Evolutionary conservation across 129 eudicot species (phyloP).

Genomic region (Escallonia rubra): DNA sequence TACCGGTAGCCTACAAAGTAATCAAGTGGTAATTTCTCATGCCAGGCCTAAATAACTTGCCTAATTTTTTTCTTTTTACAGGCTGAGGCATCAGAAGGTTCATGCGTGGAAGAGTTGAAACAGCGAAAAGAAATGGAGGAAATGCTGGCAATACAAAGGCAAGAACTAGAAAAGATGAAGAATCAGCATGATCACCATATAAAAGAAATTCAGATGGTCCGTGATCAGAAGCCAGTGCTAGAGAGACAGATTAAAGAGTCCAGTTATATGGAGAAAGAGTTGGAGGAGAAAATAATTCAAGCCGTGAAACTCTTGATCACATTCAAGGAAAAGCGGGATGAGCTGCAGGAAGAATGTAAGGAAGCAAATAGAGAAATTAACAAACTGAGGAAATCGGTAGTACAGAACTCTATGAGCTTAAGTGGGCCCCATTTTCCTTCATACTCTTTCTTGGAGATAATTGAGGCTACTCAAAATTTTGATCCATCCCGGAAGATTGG

Average conservation of each 20-base stretch:
- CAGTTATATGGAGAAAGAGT: conserved; percentile 39
- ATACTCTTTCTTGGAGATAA: conserved; percentile 59
- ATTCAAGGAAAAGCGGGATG: conserved; percentile 55
- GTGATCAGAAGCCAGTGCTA: conserved; percentile 41
- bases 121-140: conserved; percentile 49
- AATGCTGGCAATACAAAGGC: conserved; percentile 31
- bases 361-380: conserved; percentile 39
- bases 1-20: no score
- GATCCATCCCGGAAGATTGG: conserved; percentile 61
- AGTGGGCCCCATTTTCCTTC: conserved; percentile 28
- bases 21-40: no score
- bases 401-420: conserved; percentile 12
- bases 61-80: conserved; percentile 12
- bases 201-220: conserved; percentile 46
- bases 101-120: conserved; percentile 36
- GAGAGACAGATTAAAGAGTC: conserved; percentile 44
- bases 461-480: conserved; percentile 72
- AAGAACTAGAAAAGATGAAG: conserved; percentile 48
- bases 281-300: conserved; percentile 77
- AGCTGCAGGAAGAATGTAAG: conserved; percentile 43
- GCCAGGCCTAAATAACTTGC: no score
- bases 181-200: conserved; percentile 34
- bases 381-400: conserved; percentile 21
- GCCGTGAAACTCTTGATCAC: conserved; percentile 70
- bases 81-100: conserved; percentile 64